Base-by-base conservation (phyloP, 768 basidiomycete species). In the Lyophyllum shimeji region DNA sequence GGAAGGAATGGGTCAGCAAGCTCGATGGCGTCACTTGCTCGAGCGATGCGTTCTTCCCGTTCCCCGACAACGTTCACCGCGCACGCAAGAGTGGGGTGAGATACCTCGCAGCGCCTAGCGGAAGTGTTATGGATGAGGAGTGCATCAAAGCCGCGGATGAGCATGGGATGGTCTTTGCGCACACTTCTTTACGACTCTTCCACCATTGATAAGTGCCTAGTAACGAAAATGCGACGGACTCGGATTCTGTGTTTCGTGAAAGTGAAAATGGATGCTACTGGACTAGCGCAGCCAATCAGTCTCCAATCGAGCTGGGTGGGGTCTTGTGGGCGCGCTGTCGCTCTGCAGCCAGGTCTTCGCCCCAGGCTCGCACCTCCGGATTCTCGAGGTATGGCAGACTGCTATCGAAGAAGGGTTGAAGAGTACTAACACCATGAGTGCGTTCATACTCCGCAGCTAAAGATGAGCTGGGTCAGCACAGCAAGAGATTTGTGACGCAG, bases 21-120 rank as follows among this genome's bases (percentile, higher is more conserved):
- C 75, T 98, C 54, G 86, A 88, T 57, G 90, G 85, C 20, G 96
- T 98, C 49, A 86, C 90, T 6, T 96, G 97, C 73, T 91, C 92
- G 29, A 95, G 93, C 58, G 97, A 99, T 62, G 97, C 96, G 49
- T 99, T 99, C 83, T 98, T 98, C 94, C 97, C 97, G 17, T 98
- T 98, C 85, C 83, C 96, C 12, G 97, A 99, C 68, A 99, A 98
- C 64, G 96, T 99, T 31, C 91, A 98, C 69, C 81, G 97, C 44
- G 92, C 93, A 49, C 80, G 83, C 71, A 88, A 90, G 79, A 95
- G 93, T 58, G 97, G 97, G 0, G 95, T 94, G 47, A 84, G 75
- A 67, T 98, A 97, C 72, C 79, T 99, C 46, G 94, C 93, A 23
- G 94, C 95, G 7, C 89, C 92, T 2, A 84, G 87, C 48, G 97